Evolutionary conservation across 768 basidiomycete species (phyloP).

Genomic region (Trametes villosa): DNA sequence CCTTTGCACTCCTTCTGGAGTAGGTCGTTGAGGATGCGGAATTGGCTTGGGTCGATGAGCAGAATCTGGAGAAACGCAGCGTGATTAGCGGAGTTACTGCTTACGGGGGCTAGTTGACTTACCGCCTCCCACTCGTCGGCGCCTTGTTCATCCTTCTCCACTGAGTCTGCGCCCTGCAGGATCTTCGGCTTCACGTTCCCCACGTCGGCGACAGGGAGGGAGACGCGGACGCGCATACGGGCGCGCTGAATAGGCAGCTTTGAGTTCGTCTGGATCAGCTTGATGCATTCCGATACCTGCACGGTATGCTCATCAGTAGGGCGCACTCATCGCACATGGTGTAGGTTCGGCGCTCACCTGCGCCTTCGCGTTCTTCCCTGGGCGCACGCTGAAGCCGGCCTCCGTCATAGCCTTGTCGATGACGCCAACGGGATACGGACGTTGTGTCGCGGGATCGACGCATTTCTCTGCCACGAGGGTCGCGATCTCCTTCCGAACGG

Average conservation of each 20-base stretch:
- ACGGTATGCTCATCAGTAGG: neutral
- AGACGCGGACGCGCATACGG: conserved; percentile 87
- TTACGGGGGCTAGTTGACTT: conserved; percentile 34
- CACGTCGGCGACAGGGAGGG: conserved; percentile 67
- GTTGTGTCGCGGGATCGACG: conserved; percentile 88
- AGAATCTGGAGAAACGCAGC: conserved; percentile 67
- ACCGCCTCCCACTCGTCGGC: conserved; percentile 87
- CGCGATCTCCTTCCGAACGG: conserved; percentile 87
- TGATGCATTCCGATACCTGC: conserved; percentile 91
- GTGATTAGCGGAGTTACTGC: neutral
- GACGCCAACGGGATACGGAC: conserved; percentile 91
- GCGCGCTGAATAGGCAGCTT: conserved; percentile 93
- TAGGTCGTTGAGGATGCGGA: conserved; percentile 87
- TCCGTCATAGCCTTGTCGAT: conserved; percentile 98
- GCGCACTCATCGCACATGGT: neutral
- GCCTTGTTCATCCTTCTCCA: conserved; percentile 81
- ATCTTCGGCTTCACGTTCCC: conserved; percentile 74
- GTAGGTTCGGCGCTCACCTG: conserved; percentile 59
- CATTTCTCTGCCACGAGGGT: conserved; percentile 95
- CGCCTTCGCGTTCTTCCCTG: conserved; percentile 89
- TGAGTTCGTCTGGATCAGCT: conserved; percentile 76
- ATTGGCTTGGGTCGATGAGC: conserved; percentile 92
- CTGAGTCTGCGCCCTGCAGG: conserved; percentile 71
- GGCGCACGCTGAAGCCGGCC: conserved; percentile 89
- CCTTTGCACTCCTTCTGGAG: conserved; percentile 92